Evolutionary conservation across 768 basidiomycete genomes (phyloP).

Genomic region (Polyporus arcularius): DNA sequence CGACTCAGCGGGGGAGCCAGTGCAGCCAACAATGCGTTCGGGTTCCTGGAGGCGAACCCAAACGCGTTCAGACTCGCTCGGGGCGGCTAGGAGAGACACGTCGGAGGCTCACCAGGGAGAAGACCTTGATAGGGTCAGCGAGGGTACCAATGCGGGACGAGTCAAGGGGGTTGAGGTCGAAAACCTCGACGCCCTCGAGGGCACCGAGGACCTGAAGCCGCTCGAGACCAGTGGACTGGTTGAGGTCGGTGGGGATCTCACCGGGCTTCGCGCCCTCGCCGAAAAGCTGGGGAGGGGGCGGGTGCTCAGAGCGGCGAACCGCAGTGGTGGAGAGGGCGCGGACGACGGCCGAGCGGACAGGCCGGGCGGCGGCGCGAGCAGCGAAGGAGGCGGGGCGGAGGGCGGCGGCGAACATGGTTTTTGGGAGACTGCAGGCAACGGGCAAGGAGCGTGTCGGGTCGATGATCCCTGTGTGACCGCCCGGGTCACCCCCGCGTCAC

Average conservation of each 20-base stretch:
- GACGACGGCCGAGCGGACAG: slow-evolving; percentile 22
- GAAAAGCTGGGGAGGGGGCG: slow-evolving; percentile 60
- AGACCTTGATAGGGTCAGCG: slow-evolving; percentile 83
- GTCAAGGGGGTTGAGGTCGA: slow-evolving; percentile 85
- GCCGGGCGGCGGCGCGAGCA: slow-evolving; percentile 25
- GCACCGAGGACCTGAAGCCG: slow-evolving; percentile 92
- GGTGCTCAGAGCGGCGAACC: slow-evolving; percentile 53
- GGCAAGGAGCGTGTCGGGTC: slow-evolving; percentile 14
- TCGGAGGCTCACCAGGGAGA: slow-evolving; percentile 62
- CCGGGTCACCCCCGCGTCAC: slow-evolving; percentile 13
- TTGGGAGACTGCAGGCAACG: slow-evolving; percentile 18
- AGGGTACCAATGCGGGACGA: slow-evolving; percentile 86
- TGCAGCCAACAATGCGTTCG: slow-evolving; percentile 90
- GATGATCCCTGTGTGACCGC: slow-evolving; percentile 19
- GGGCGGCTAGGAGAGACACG: neutral
- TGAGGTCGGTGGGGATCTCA: slow-evolving; percentile 78
- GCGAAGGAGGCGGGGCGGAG: slow-evolving; percentile 28
- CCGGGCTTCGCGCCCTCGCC: slow-evolving; percentile 74
- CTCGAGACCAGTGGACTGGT: slow-evolving; percentile 96
- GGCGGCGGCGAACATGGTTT: slow-evolving; percentile 33
- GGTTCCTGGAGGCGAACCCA: slow-evolving; percentile 52
- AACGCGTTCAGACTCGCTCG: slow-evolving; percentile 3
- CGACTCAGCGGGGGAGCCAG: slow-evolving; percentile 92
- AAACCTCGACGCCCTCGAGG: slow-evolving; percentile 84
- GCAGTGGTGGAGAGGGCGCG: slow-evolving; percentile 64